These are phyloP conservation scores for Taphrina confusa DNA, from an alignment of 1,139 yeast genomes.

Conservation along the genomic window DNA sequence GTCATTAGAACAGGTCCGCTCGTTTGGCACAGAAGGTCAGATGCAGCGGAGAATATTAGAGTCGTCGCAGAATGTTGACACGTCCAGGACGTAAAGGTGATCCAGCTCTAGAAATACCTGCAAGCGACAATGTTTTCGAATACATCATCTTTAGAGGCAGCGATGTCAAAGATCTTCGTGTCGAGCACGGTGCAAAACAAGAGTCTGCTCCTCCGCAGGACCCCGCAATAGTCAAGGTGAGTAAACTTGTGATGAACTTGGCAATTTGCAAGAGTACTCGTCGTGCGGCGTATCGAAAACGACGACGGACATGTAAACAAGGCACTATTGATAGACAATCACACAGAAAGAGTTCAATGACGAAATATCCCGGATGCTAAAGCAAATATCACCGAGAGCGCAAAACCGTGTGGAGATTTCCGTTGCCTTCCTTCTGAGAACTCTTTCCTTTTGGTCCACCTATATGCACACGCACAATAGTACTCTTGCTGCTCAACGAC, in stretches of 20 bases:
- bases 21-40: constrained; percentile 80
- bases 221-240: constrained; percentile 47
- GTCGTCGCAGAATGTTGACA: neutral
- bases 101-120: constrained; percentile 70
- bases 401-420: constrained; percentile 47
- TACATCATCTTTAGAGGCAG: constrained; percentile 86
- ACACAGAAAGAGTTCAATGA: constrained; percentile 39
- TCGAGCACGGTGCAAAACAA: constrained; percentile 56
- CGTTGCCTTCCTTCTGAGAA: constrained; percentile 54
- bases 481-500: no score
- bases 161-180: constrained; percentile 86
- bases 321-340: no score
- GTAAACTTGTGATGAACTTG: constrained; percentile 34
- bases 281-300: no score
- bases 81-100: constrained; percentile 63
- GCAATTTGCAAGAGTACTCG: neutral
- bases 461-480: no score
- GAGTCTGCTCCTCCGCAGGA: constrained; percentile 46
- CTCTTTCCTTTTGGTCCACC: neutral
- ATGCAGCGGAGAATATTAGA: neutral
- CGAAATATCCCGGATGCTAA: constrained; percentile 47
- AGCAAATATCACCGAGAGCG: constrained; percentile 42
- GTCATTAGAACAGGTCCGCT: constrained; percentile 75
- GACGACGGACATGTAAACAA: no score
- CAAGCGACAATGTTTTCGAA: constrained; percentile 72